Base-by-base conservation (phyloP, 176 grass and related monocot species). In the Hordeum marinum region DNA sequence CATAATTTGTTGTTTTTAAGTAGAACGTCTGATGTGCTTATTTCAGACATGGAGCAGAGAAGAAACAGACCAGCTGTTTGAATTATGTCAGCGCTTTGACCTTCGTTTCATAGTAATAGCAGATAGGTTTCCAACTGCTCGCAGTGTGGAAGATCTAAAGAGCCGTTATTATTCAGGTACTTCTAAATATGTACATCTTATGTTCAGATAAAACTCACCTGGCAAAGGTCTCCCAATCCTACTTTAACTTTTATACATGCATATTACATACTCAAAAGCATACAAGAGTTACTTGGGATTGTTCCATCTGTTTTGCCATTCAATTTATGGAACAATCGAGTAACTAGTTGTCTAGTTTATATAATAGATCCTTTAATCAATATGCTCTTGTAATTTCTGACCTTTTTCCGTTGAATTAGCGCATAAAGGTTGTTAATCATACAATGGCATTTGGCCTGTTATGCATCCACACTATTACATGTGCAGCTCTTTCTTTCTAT, bases 61-160 rank as follows among this genome's bases (percentile, higher is more conserved):
- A 87, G 96, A 98, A 95, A 98, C 96, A 68, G 91, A 98, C 46
- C 79, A 94, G 68, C 83, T 98, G 27, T 94, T 98, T 86, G 93
- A 98, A 62, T 77, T 98, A 75, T 94, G 96, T 54, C 85, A 95
- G 90, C 79, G 83, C 62, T 98, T 98, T 80, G 96, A 95, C 84
- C 91, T 98, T 61, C 96, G 96, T 27, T 98, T 98, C 88, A 81
- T 94, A 87, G 81, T 98, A 80, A 88, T 98, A 94, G 89, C 91
- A 37, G 96, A 98, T 79, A 93, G 91, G 86, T 98, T 98, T 68
- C 89, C 93, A 79, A 89, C 54, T 63, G 34, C 80, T 90, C 89
- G 91, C 45, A 92, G 85, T 9, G 84, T 98, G 42, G 96, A 98
- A 68, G 96, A 98, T 90, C 86, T 98, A 24, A 98, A 98, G 85